A percentile compares a stretch with the other conserved stretches of the same genome.
These are phyloP conservation scores for Phialemonium atrogriseum DNA, from an alignment of 2,329 filamentous ascomycete species.

Conservation along the genomic window DNA sequence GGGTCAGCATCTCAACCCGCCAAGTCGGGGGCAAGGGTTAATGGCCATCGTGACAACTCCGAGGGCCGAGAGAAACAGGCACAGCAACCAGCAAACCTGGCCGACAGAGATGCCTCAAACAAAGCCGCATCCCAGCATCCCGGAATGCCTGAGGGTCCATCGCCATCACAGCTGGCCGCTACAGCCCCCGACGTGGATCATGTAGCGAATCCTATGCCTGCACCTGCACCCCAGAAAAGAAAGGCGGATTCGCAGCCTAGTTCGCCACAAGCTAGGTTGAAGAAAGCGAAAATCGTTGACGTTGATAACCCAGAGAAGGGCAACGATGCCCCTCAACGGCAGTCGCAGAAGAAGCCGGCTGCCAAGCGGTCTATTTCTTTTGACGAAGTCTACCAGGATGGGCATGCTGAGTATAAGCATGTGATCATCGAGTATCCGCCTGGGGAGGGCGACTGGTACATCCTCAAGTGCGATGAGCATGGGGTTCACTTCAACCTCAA, in stretches of 20 bases:
- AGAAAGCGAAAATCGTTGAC: not conserved
- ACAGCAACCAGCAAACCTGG: too few relatives aligned
- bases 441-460: conserved; percentile 22
- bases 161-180: not conserved
- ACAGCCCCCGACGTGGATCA: not conserved
- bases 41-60: too few relatives aligned
- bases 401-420: conserved; percentile 23
- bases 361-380: conserved; percentile 22
- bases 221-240: too few relatives aligned
- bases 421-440: conserved; percentile 22
- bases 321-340: not conserved
- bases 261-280: not conserved
- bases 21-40: too few relatives aligned
- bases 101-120: too few relatives aligned
- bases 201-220: not conserved
- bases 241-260: not conserved
- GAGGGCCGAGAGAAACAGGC: too few relatives aligned
- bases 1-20: too few relatives aligned
- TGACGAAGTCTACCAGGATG: conserved; percentile 24
- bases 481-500: conserved; percentile 24
- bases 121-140: not conserved
- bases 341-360: not conserved
- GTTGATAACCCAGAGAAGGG: not conserved
- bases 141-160: not conserved
- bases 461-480: conserved; percentile 30